These are phyloP conservation scores for Canariomyces notabilis DNA, from an alignment of 2,329 filamentous ascomycete species.

Conservation along the genomic window DNA sequence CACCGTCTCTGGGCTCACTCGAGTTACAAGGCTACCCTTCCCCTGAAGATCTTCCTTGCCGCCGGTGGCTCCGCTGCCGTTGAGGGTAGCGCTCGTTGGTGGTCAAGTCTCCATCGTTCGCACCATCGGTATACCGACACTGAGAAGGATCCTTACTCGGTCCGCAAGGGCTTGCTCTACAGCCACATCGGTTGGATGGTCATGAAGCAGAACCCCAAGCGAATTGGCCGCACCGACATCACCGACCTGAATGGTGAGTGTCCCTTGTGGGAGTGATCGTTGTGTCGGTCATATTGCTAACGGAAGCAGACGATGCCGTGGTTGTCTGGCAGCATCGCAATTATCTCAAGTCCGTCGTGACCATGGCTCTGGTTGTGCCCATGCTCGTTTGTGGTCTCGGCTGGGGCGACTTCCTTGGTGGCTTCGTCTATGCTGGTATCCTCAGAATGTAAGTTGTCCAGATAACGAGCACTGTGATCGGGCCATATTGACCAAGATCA, in stretches of 20 bases:
- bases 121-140: slow-evolving; percentile 92
- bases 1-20: slow-evolving; percentile 84
- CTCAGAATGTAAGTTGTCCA: slow-evolving; percentile 83
- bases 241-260: slow-evolving; percentile 63
- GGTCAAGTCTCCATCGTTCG: slow-evolving; percentile 79
- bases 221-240: slow-evolving; percentile 82
- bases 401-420: slow-evolving; percentile 78
- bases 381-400: slow-evolving; percentile 68
- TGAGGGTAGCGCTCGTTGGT: slow-evolving; percentile 83
- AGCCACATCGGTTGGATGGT: slow-evolving; percentile 87
- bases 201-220: slow-evolving; percentile 89
- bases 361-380: slow-evolving; percentile 73
- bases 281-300: neutral
- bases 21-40: slow-evolving; percentile 71
- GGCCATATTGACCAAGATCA: slow-evolving; percentile 4
- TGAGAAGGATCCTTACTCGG: slow-evolving; percentile 86
- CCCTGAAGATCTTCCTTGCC: slow-evolving; percentile 77
- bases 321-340: slow-evolving; percentile 85
- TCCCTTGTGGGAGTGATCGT: neutral
- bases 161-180: slow-evolving; percentile 82
- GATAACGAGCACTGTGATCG: slow-evolving; percentile 15
- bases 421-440: slow-evolving; percentile 80
- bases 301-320: slow-evolving; percentile 59
- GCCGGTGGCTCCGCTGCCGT: slow-evolving; percentile 77
- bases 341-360: slow-evolving; percentile 74